Evolutionary conservation across 2,329 filamentous ascomycete genomes (phyloP), one percentile per base, ranked within the genome.

Genomic region (Hypocreales sp.): DNA sequence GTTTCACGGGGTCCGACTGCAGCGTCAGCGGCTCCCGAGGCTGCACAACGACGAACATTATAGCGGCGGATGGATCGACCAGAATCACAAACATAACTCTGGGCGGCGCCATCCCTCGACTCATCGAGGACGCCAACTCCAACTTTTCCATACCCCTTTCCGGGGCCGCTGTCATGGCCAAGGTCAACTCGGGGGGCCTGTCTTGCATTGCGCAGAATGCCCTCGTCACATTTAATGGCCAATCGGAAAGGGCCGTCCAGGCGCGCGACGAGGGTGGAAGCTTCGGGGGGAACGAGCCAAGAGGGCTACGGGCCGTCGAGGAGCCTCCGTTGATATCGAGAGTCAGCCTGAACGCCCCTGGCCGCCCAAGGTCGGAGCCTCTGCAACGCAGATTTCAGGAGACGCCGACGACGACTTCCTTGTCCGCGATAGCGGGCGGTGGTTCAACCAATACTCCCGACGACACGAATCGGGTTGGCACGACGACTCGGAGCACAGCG

Each of bases 121-220:
- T 95, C 8, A 66, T 95, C 30, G 50, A 64, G 9, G 62, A 66
- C 24, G 70, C 79, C 0, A 53, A 70, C 32, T 45, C 54, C 14
- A 79, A 81, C 39, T 95, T 81, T 52, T 75, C 73, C 4, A 68
- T 98, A 24, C 69, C 80, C 0, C 65, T 98, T 1, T 71, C 79
- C 24, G 63, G 69, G 4, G 69, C 69, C 1, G 64, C 64, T 7
- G 68, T 95, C 27, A 55, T 93, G 30, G 72, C 75, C 2, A 68
- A 83, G 25, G 81, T 95, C 50, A 87, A 79, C 42, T 55, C 64
- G 5, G 69, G 67, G 18, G 78, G 78, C 36, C 59, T 93, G 11
- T 84, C 79, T 29, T 98, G 90, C 50, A 71, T 72, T 7, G 72
- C 76, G 0, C 79, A 94, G 48, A 95, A 95, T 42, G 77, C 83